phyloP scores from a whole-genome alignment of 2,329 filamentous ascomycete species.

The Colletotrichum plurivorum region DNA sequence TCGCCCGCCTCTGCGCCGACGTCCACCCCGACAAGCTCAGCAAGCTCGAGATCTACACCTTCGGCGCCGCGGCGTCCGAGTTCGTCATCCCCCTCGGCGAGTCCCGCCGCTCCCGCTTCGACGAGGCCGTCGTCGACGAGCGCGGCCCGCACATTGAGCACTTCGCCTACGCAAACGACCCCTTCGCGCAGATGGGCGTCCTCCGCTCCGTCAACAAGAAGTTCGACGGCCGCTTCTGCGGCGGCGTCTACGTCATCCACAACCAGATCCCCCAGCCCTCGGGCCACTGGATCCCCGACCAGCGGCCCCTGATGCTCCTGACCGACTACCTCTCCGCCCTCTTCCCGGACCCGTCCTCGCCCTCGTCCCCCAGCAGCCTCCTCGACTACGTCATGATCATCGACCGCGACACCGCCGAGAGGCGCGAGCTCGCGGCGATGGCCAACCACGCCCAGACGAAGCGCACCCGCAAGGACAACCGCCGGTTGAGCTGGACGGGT shows the following conservation, averaged over 20 bases:
- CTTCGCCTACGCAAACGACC: slow-evolving; percentile 53
- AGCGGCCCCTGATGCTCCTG: slow-evolving; percentile 44
- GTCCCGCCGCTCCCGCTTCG: slow-evolving; percentile 40
- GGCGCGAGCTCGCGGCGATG: slow-evolving; percentile 58
- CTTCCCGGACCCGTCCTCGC: slow-evolving; percentile 48
- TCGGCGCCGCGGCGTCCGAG: slow-evolving; percentile 56
- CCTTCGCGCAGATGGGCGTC: slow-evolving; percentile 55
- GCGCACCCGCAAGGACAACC: slow-evolving; percentile 44
- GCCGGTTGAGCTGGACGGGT: slow-evolving; percentile 58
- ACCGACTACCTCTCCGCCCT: slow-evolving; percentile 54
- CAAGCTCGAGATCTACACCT: slow-evolving; percentile 61
- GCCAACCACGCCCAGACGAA: slow-evolving; percentile 48
- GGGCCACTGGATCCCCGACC: slow-evolving; percentile 20
- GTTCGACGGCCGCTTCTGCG: slow-evolving; percentile 54
- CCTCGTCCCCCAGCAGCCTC: slow-evolving; percentile 42
- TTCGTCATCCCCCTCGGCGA: slow-evolving; percentile 53
- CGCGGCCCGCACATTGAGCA: slow-evolving; percentile 52
- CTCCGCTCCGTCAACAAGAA: slow-evolving; percentile 53
- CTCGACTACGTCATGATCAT: slow-evolving; percentile 53
- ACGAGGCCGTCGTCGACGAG: slow-evolving; percentile 39
- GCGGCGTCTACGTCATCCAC: slow-evolving; percentile 55
- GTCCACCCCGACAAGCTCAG: slow-evolving; percentile 51
- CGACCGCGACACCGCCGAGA: slow-evolving; percentile 58
- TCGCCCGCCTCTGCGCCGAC: slow-evolving; percentile 55
- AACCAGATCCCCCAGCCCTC: slow-evolving; percentile 34